Percentiles rank a stretch among this genome's conserved stretches.
phyloP scores from a whole-genome alignment of 192 early-diverging fungal species.

The Podochytrium sp. region DNA sequence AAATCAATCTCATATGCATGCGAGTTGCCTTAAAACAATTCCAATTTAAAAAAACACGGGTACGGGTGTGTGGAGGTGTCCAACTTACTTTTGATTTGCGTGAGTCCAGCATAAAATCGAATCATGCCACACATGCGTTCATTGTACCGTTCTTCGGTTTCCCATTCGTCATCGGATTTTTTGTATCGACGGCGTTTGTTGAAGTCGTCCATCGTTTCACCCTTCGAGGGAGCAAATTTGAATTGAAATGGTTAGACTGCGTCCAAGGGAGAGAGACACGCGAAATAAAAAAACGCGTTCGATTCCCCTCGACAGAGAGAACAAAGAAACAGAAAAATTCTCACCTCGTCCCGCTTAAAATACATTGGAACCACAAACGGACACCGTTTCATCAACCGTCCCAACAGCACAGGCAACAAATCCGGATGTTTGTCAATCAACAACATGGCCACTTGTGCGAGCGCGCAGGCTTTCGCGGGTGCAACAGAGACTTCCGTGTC shows the following conservation, averaged over 20 bases:
- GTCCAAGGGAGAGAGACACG: no score
- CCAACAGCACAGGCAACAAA: conserved; percentile 65
- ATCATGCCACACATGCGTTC: conserved; percentile 70
- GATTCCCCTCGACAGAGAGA: background rate
- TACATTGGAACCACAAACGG: conserved; percentile 73
- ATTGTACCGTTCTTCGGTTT: conserved; percentile 65
- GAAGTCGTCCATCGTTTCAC: conserved; percentile 49
- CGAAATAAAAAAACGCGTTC: background rate
- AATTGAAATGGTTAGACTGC: background rate
- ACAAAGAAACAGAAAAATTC: conserved; percentile 26
- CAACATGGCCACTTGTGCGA: conserved; percentile 66
- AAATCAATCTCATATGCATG: conserved; percentile 56
- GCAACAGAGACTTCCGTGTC: conserved; percentile 70
- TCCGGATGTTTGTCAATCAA: conserved; percentile 58
- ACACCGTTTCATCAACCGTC: conserved; percentile 70
- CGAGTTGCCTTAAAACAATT: conserved; percentile 14
- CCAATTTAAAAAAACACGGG: background rate
- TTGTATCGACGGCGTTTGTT: conserved; percentile 48
- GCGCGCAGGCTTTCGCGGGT: conserved; percentile 60
- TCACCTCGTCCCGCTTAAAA: conserved; percentile 49
- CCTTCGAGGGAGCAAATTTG: conserved; percentile 26
- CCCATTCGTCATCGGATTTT: conserved; percentile 44
- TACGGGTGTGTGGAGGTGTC: background rate
- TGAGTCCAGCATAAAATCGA: conserved; percentile 70
- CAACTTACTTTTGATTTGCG: conserved; percentile 50